Base-by-base conservation (phyloP, 345 rosid species). In the Microthlaspi erraticum region DNA sequence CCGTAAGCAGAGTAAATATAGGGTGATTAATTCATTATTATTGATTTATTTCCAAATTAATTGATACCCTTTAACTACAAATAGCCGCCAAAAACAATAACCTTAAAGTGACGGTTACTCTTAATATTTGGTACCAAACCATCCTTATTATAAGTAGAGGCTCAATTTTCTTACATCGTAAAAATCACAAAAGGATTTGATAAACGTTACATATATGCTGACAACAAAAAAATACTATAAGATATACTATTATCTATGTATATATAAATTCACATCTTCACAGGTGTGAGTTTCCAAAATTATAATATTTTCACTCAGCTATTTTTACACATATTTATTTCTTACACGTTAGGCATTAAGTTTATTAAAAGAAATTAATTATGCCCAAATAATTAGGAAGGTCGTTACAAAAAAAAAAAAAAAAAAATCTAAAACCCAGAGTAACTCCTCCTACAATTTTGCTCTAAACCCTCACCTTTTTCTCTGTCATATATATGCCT, bases 371-470 rank as follows among this genome's bases (percentile, higher is more conserved):
- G 2, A 60, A 60, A 31, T 62, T 13, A 61, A 63, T 42, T 10
- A 17, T 64, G 48, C 41, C 69, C 71, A 45, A 12, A 48, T 73
- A 26, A 64, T 54, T 58, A 66, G 78, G 72, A 58, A 51, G 54
- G 46, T 49, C 18, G 77, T 73, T 73, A 73, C 67, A 54, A 31
- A 73, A 51, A 26, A 5, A 55, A 23, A 54, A 31, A 73, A 51
- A 26, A 5, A 55, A 23, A 23, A 23, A 55, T 18, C 56, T 34
- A 55, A 72, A 53, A 37, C 57, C 64, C 71, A 11, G 11, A 49
- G 46, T 73, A 73, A 65, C 77, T 13, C n/a, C 72, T 73, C 72
- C 77, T 57, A 49, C 20, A 50, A 65, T 38, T 65, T 2, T 56
- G 77, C 59, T 61, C 38, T 18, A 57, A 65, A 57, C 71, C 77